Conservation (phyloP, 164 flowering plant genomes). For the Magnolia sinica region DNA sequence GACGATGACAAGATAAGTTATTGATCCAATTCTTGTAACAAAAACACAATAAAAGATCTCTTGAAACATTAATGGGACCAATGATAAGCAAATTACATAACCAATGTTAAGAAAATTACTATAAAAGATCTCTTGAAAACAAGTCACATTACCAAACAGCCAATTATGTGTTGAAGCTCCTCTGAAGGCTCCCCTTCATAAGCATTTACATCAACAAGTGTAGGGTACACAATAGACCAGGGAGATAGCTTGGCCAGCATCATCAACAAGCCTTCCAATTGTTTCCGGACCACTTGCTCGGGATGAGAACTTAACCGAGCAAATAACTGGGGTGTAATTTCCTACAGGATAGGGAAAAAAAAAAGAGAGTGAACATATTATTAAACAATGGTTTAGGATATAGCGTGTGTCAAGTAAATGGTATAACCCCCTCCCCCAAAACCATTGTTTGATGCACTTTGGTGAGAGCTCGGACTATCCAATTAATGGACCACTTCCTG, state of each 20-base stretch:
- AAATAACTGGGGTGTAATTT: conserved; percentile 89
- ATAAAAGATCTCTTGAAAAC: neutral
- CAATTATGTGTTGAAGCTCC: conserved; percentile 77
- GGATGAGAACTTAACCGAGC: conserved; percentile 94
- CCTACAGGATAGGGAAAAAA: conserved; percentile 44
- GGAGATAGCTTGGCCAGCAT: conserved; percentile 88
- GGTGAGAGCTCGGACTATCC: neutral
- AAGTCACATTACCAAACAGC: conserved; percentile 57
- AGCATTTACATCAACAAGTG: conserved; percentile 81
- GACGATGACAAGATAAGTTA: no score
- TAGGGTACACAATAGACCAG: conserved; percentile 88
- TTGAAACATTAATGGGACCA: no score
- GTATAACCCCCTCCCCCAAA: neutral
- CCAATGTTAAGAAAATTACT: neutral
- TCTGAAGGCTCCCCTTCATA: conserved; percentile 72
- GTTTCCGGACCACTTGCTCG: conserved; percentile 69
- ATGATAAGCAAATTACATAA: no score
- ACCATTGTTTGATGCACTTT: neutral
- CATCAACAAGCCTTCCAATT: conserved; percentile 68
- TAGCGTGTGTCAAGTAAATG: neutral
- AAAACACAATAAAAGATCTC: no score
- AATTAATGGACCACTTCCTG: neutral
- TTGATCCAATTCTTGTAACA: no score
- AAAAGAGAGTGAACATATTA: neutral
- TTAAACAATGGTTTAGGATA: neutral